These are phyloP conservation scores for Entophlyctis helioformis DNA, from an alignment of 192 early-diverging fungal species.

Conservation along the genomic window DNA sequence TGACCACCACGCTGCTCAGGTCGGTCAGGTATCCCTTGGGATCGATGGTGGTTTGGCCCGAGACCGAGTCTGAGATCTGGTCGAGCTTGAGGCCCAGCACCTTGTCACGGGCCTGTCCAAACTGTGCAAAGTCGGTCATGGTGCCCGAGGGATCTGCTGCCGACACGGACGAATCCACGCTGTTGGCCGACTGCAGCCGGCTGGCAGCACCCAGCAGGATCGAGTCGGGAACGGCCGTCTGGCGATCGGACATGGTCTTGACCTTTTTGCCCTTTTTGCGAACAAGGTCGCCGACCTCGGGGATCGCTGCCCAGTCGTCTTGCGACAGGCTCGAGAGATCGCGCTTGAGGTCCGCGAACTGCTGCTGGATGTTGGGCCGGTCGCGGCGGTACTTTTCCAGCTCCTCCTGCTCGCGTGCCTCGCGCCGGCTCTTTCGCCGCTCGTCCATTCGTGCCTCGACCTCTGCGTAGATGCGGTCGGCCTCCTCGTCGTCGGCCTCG, in stretches of 20 bases:
- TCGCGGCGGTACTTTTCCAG: conserved; percentile 55
- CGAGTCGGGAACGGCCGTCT: conserved; percentile 45
- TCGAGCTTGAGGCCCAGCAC: conserved; percentile 86
- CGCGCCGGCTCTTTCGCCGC: conserved; percentile 59
- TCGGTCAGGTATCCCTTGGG: conserved; percentile 94
- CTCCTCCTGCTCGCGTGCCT: conserved; percentile 60
- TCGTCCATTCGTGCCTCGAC: conserved; percentile 89
- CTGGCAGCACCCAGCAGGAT: conserved; percentile 50
- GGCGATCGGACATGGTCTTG: conserved; percentile 24
- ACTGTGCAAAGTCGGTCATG: conserved; percentile 78
- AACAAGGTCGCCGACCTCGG: conserved; percentile 77
- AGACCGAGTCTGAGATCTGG: conserved; percentile 74
- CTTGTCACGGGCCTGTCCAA: conserved; percentile 85
- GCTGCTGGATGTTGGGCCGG: conserved; percentile 69
- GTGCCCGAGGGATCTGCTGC: conserved; percentile 16
- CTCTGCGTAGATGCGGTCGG: conserved; percentile 79
- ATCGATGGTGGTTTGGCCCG: conserved; percentile 82
- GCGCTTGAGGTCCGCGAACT: conserved; percentile 84
- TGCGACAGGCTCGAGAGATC: conserved; percentile 59
- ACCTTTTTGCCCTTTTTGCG: conserved; percentile 64
- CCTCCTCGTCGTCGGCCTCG: conserved; percentile 95
- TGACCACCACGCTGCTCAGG: conserved; percentile 68
- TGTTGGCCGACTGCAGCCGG: conserved; percentile 33
- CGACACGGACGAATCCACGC: conserved; percentile 47
- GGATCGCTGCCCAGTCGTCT: conserved; percentile 80